phyloP scores from a whole-genome alignment of 2,329 filamentous ascomycete species.

The Phialophora tarda region DNA sequence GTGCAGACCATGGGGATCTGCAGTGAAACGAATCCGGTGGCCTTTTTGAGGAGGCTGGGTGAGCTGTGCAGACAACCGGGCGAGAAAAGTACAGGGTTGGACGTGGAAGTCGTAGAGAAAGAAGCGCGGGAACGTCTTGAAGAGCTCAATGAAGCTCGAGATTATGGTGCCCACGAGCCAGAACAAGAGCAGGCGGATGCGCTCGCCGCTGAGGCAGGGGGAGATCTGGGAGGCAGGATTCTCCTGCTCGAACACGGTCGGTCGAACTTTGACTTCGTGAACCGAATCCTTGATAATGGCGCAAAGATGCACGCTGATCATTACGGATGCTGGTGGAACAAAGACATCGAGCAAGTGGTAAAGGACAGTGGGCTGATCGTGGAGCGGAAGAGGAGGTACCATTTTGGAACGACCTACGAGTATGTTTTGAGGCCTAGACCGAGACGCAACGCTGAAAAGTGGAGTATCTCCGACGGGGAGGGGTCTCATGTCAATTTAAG shows the following conservation, averaged over 20 bases:
- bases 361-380: conserved; percentile 54
- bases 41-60: conserved; percentile 33
- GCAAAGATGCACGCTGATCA: conserved; percentile 55
- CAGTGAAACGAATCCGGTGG: conserved; percentile 45
- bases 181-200: conserved; percentile 19
- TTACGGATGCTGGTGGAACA: conserved; percentile 61
- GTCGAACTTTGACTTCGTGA: conserved; percentile 54
- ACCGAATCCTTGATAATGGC: conserved; percentile 54
- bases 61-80: conserved; percentile 38
- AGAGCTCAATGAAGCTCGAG: conserved; percentile 44
- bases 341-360: conserved; percentile 57
- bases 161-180: conserved; percentile 46
- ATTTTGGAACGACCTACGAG: conserved; percentile 57
- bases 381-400: conserved; percentile 51
- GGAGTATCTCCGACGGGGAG: neutral
- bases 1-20: conserved; percentile 59
- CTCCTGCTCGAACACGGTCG: conserved; percentile 58
- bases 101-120: conserved; percentile 1
- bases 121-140: conserved; percentile 11
- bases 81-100: conserved; percentile 30
- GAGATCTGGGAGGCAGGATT: conserved; percentile 47
- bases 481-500: neutral
- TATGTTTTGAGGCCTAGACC: conserved; percentile 38
- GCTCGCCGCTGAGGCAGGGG: conserved; percentile 11
- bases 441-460: neutral